Base-by-base conservation (phyloP, 768 basidiomycete species). In the Suillus fuscotomentosus region DNA sequence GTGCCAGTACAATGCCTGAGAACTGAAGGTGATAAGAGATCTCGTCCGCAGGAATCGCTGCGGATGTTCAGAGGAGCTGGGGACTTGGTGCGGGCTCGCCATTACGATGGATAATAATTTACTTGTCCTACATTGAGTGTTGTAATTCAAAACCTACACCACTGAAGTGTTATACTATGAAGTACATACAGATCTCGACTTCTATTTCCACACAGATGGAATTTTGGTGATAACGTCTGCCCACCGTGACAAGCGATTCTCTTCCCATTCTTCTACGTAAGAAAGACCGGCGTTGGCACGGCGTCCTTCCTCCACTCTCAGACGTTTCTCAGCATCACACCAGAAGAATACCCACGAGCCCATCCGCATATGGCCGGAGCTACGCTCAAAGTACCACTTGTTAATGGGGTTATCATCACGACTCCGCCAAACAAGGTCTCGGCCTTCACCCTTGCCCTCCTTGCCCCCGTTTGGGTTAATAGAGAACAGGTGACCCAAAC, bases 351-450 rank as follows among this genome's bases (percentile, higher is more conserved):
- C 88, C 94, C 97, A 99, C 31, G 87, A 80, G 13, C 89, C 91
- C 81, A 90, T 85, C 67, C 92, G 84, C 45, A 95, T 66, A 78
- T 98, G 96, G 22, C 97, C 97, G 22, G 90, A 91, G 73, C 91
- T 92, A 41, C 97, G 88, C 72, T 99, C 97, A 68, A 94, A 98
- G 78, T 99, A 99, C 97, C 97, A 99, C 78, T 95, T 97, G 79
- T 99, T 99, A 63, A 99, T 88, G 0, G 95, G 96, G 76, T 99
- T 99, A 78, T 97, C 84, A 8, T 91, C 83, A 62, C 97, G 84
- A 74, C 89, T 92, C 54, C 97, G 87, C 97, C 97, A 99, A 45
- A 99, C 95, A 64, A 99, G 84, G 73, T 99, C 97, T 51, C 88
- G 83, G n/a, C 96, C 95, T 74, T 91, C 86, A 34, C 97, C 96